Conservation (phyloP, 192 early-diverging fungal genomes). For the Pilaira anomala region DNA sequence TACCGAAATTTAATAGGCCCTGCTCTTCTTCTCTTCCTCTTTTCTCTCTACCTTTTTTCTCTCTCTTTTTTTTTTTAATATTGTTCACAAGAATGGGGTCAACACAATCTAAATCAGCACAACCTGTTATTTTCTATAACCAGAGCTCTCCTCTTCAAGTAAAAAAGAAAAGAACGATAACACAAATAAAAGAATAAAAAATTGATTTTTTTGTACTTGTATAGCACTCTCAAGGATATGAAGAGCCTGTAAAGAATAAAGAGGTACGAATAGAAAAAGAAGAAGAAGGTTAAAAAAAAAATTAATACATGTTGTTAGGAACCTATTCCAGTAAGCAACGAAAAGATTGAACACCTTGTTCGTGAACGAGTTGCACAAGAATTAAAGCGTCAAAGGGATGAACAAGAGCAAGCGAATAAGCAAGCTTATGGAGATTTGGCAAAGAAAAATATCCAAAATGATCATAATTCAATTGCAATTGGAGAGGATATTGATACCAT, state of each 20-base stretch:
- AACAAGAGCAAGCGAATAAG: constrained; percentile 9
- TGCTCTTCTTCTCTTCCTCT: too few species aligned
- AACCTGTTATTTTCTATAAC: constrained; percentile 24
- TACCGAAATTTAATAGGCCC: too few species aligned
- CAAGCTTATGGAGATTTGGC: neutral
- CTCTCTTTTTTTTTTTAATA: too few species aligned
- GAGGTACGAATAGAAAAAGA: constrained; percentile 2
- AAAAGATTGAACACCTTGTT: constrained; percentile 27
- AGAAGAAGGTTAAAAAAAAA: neutral
- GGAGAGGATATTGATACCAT: constrained; percentile 26
- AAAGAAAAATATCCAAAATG: constrained; percentile 3
- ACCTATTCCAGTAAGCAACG: too few species aligned
- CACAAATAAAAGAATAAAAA: neutral
- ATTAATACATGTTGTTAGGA: too few species aligned
- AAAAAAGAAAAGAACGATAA: too few species aligned
- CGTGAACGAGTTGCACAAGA: constrained; percentile 26
- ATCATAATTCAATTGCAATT: constrained; percentile 14
- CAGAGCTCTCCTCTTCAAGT: constrained; percentile 22
- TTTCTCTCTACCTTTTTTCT: too few species aligned
- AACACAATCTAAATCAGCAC: constrained; percentile 18
- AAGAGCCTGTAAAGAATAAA: constrained; percentile 19
- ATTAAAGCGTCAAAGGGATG: constrained; percentile 7
- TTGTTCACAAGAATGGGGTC: constrained; percentile 6
- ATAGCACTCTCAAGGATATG: constrained; percentile 28
- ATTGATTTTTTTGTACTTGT: too few species aligned